Evolutionary conservation across 352 stramenopile species (phyloP).

Genomic region (Phytophthora fragariaefolia): DNA sequence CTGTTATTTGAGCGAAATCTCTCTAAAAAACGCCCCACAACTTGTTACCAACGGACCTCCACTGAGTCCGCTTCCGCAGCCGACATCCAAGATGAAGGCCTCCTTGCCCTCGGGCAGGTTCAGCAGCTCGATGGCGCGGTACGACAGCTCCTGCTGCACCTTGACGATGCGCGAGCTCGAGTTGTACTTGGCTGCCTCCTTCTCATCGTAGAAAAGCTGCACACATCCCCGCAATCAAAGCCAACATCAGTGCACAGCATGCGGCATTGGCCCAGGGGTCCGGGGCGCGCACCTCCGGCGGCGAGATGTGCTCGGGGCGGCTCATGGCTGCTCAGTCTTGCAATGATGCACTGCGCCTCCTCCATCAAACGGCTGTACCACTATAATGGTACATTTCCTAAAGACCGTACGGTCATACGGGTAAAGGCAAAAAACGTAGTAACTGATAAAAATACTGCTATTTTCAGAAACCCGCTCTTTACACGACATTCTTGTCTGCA

Average conservation of each 20-base stretch:
- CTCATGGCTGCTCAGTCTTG: constrained; percentile 60
- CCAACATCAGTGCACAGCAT: background rate
- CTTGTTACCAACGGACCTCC: constrained; percentile 63
- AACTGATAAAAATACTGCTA: too few relatives aligned
- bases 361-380: constrained; percentile 19
- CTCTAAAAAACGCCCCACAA: constrained; percentile 7
- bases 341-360: constrained; percentile 27
- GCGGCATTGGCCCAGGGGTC: background rate
- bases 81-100: constrained; percentile 96
- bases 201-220: constrained; percentile 93
- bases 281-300: constrained; percentile 67
- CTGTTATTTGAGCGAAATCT: constrained; percentile 6
- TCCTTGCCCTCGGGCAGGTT: constrained; percentile 91
- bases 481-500: constrained; percentile 29
- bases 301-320: constrained; percentile 87
- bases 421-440: too few relatives aligned
- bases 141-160: constrained; percentile 95
- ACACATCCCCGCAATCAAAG: constrained; percentile 6
- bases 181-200: constrained; percentile 94
- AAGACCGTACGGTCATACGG: too few relatives aligned
- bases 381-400: background rate
- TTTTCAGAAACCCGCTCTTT: constrained; percentile 30
- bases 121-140: constrained; percentile 97
- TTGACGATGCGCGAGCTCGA: constrained; percentile 93
- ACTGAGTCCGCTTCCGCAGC: constrained; percentile 97